Evolutionary conservation across 139 green algal species (phyloP), one percentile per base, ranked within the genome.

Genomic region (Asterochloris sp.): DNA sequence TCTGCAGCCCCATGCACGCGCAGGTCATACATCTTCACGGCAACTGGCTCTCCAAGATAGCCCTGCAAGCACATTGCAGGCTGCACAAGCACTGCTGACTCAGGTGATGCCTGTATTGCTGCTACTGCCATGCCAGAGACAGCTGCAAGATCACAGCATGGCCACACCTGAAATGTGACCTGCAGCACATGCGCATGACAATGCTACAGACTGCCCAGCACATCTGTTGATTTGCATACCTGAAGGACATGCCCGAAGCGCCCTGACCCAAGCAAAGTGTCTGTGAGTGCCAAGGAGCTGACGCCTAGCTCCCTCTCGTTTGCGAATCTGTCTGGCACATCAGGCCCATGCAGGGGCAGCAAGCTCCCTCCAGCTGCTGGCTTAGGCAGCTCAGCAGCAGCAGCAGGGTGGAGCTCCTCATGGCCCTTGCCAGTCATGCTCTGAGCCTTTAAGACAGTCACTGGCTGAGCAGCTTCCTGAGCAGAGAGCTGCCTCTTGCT

Each of bases 21-120:
- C 17, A 47, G 63, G 14, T 83, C 54, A 47, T 83, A 83, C 67
- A 83, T 17, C 67, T 83, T 83, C 16, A 83, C 78, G 27, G 78
- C 78, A 76, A 13, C 71, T 62, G 10, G 38, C 21, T 73, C 16
- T 13, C 26, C 26, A 28, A 19, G 10, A 26, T 73, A 61, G 10
- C 77, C 77, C 77, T 81, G 77, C 77, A 81, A 28, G 9, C 15
- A 27, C 26, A 28, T 76, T 54, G 38, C 38, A 54, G 13, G n/a
- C 27, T 21, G 28, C 26, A 27, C 23, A 9, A 62, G 28, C 74
- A 78, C 38, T 10, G 74, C 12, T 78, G 12, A 47, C 15, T 64
- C 14, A 14, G 38, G 19, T 63, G 26, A 27, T 54, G 38, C 38
- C 38, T 54, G 38, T 54, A 54, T 54, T 6, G 38, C 38, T 54